Percentiles rank a stretch among this genome's conserved stretches.
Evolutionary conservation across 192 early-diverging fungal species (phyloP).

Genomic region (Spinellus fusiger): DNA sequence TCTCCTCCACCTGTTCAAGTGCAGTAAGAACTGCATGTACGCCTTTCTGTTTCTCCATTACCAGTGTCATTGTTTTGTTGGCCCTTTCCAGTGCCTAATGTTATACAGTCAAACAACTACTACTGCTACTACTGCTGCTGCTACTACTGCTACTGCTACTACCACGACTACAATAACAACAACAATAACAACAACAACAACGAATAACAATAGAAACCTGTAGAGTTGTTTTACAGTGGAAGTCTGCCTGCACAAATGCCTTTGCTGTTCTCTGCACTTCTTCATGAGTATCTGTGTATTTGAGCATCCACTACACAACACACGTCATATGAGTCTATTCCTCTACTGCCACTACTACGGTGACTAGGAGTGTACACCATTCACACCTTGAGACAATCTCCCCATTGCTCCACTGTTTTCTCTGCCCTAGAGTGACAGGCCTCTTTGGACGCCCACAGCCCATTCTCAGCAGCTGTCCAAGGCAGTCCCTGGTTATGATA

Average conservation of each 20-base stretch:
- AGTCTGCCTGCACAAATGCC: slow-evolving; percentile 6
- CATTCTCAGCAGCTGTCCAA: background rate
- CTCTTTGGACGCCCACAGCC: background rate
- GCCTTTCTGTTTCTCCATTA: too few species aligned
- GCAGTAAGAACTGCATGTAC: too few species aligned
- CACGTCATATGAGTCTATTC: background rate
- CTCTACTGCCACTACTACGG: background rate
- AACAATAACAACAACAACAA: too few species aligned
- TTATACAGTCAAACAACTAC: too few species aligned
- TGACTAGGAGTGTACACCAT: background rate
- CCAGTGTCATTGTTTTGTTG: too few species aligned
- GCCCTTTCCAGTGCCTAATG: too few species aligned
- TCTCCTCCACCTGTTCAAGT: too few species aligned
- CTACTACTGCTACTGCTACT: too few species aligned
- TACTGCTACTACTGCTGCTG: too few species aligned
- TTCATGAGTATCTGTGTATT: background rate
- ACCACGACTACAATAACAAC: too few species aligned
- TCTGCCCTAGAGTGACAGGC: background rate
- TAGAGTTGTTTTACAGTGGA: background rate
- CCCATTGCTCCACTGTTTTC: slow-evolving; percentile 1
- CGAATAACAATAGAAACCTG: too few species aligned
- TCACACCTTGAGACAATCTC: slow-evolving; percentile 1
- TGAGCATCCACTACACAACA: background rate
- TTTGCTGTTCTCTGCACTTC: slow-evolving; percentile 1
- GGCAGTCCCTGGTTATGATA: background rate